Percentiles rank a stretch among this genome's conserved stretches.
Conservation (phyloP, 495 filamentous ascomycete genomes). For the Podospora pseudopauciseta region DNA sequence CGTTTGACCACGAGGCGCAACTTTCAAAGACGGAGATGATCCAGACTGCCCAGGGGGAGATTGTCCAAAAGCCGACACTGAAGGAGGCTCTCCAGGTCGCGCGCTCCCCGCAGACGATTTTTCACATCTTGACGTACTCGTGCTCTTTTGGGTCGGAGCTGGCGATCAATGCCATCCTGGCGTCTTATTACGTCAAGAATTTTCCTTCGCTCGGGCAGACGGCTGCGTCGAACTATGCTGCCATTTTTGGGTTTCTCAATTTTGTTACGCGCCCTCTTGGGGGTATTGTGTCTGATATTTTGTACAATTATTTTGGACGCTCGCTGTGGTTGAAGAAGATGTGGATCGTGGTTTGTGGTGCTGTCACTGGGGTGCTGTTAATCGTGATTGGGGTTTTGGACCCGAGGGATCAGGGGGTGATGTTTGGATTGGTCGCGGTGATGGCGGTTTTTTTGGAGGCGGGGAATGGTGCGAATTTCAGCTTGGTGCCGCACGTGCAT, state of each 20-base stretch:
- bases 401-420: constrained; percentile 54
- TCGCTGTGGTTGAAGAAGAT: constrained; percentile 73
- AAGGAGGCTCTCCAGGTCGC: constrained; percentile 50
- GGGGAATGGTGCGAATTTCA: constrained; percentile 78
- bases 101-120: constrained; percentile 61
- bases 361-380: constrained; percentile 62
- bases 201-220: constrained; percentile 73
- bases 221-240: constrained; percentile 68
- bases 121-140: constrained; percentile 65
- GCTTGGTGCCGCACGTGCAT: constrained; percentile 78
- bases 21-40: constrained; percentile 44
- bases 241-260: constrained; percentile 89
- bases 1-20: constrained; percentile 47
- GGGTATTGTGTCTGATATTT: constrained; percentile 64
- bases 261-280: constrained; percentile 68
- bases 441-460: constrained; percentile 80
- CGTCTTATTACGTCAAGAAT: constrained; percentile 71
- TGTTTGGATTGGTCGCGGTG: constrained; percentile 71
- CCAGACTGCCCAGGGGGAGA: constrained; percentile 56
- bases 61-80: constrained; percentile 62
- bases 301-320: constrained; percentile 57
- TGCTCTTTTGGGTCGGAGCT: constrained; percentile 84
- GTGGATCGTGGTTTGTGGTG: constrained; percentile 57
- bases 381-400: constrained; percentile 66
- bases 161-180: constrained; percentile 77